Evolutionary conservation across 1,284 basidiomycete genomes (phyloP).

Genomic region (Peniophora sp.): DNA sequence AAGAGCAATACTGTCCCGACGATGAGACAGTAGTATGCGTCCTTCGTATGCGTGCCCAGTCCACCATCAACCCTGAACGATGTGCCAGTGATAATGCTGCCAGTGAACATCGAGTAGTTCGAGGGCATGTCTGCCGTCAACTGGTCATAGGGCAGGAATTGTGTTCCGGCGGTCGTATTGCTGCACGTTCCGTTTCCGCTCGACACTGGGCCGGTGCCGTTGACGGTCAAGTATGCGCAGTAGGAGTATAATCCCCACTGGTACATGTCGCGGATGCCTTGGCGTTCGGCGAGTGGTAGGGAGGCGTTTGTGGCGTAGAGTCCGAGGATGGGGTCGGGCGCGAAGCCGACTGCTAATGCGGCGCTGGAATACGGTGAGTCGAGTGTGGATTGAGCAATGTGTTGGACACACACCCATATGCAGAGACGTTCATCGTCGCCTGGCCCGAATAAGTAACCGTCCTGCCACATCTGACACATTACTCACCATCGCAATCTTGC

Average conservation of each 20-base stretch:
- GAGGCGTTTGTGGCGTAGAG: slow-evolving; percentile 66
- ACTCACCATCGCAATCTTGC: slow-evolving; percentile 62
- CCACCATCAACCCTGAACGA: slow-evolving; percentile 57
- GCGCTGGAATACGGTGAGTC: slow-evolving; percentile 23
- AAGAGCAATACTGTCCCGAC: slow-evolving; percentile 62
- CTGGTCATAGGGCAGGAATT: slow-evolving; percentile 52
- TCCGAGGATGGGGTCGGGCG: slow-evolving; percentile 46
- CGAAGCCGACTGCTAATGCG: slow-evolving; percentile 36
- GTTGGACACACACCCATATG: slow-evolving; percentile 47
- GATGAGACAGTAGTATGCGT: slow-evolving; percentile 69
- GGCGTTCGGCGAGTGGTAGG: slow-evolving; percentile 44
- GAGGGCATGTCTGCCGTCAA: slow-evolving; percentile 58
- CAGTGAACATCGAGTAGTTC: slow-evolving; percentile 54
- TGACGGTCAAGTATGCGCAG: slow-evolving; percentile 55
- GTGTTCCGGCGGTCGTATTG: slow-evolving; percentile 47
- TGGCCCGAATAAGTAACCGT: slow-evolving; percentile 21
- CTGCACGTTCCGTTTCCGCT: slow-evolving; percentile 55
- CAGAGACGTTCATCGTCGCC: slow-evolving; percentile 63
- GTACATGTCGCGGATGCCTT: slow-evolving; percentile 64
- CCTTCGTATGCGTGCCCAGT: slow-evolving; percentile 53
- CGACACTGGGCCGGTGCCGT: background rate
- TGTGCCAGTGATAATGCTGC: slow-evolving; percentile 40
- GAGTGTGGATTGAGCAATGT: slow-evolving; percentile 7
- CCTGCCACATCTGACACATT: slow-evolving; percentile 1
- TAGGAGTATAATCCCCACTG: slow-evolving; percentile 72